Base-by-base conservation (phyloP, 352 stramenopile species). In the Globisporangium orthogonon region DNA sequence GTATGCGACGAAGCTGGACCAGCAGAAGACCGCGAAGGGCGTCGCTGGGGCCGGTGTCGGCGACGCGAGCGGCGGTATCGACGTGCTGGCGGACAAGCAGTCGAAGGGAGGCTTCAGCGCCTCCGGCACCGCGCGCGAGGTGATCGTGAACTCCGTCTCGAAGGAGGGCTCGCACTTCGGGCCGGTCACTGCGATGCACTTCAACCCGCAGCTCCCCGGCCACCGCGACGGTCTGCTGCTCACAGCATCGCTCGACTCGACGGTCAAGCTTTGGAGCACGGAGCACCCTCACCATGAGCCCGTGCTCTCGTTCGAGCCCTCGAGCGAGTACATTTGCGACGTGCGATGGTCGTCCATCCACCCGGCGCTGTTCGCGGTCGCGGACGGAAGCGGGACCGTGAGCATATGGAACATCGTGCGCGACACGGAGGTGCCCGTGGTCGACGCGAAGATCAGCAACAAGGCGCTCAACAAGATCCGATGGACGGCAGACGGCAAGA, bases 291-390 rank as follows among this genome's bases (percentile, higher is more conserved):
- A 91, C 35, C 67, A 91, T 31, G 68, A 59, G 18, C 80, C 85
- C 0, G 67, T 93, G 29, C 73, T 91, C 28, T 90, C 80, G 43
- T 95, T 95, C 45, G 85, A 96, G 65, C 79, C 80, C 15, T 94
- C 85, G 9, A 92, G 78, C 29, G 87, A 96, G 60, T 95, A 96
- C 63, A 81, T 96, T 43, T 94, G 85, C 54, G 87, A 96, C 56
- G 86, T 93, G 28, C 71, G 80, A 67, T 96, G 85, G 87, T 94
- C 85, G 7, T 74, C 82, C 3, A 61, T 85, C 14, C 80, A 95
- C 47, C 83, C 85, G 4, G 75, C 85, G 15, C 60, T 96, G 9
- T 95, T 96, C 69, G 83, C 82, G 2, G 85, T 92, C 29, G 85
- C 84, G 30, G 86, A 95, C 51, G 84, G 80, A 11, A 87, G 67